Evolutionary conservation across 768 basidiomycete genomes (phyloP).

Genomic region (Mycena rosella): DNA sequence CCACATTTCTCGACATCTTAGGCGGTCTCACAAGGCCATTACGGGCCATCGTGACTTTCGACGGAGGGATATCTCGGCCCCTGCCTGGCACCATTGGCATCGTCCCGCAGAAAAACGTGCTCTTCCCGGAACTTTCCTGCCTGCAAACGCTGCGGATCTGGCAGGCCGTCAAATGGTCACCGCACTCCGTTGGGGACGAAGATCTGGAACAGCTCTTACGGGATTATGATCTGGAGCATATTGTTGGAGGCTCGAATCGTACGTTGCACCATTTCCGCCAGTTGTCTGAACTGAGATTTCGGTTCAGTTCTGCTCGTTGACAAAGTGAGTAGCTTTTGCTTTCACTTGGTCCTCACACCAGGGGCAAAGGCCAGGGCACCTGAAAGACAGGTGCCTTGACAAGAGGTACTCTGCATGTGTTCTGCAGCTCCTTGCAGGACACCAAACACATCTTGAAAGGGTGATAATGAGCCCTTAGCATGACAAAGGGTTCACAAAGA

Average conservation of each 20-base stretch:
- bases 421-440: no score
- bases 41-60: slow-evolving; percentile 67
- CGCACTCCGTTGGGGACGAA: slow-evolving; percentile 58
- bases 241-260: slow-evolving; percentile 83
- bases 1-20: slow-evolving; percentile 76
- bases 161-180: slow-evolving; percentile 76
- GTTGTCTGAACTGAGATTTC: background rate
- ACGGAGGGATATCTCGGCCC: slow-evolving; percentile 65
- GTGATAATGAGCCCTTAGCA: no score
- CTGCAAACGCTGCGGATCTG: slow-evolving; percentile 80
- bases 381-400: no score
- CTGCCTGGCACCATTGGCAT: slow-evolving; percentile 79
- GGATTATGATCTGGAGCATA: slow-evolving; percentile 82
- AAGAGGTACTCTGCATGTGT: no score
- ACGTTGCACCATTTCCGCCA: slow-evolving; percentile 40
- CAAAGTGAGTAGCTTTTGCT: no score
- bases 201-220: slow-evolving; percentile 75
- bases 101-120: slow-evolving; percentile 82
- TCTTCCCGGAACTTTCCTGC: slow-evolving; percentile 82
- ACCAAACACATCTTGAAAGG: no score
- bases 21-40: slow-evolving; percentile 73
- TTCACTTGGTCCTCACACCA: no score
- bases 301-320: slow-evolving; percentile 67
- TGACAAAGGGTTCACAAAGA: no score
- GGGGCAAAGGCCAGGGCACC: no score